These are phyloP conservation scores for Cryomyces minteri DNA, from an alignment of 495 filamentous ascomycete species.

Conservation along the genomic window DNA sequence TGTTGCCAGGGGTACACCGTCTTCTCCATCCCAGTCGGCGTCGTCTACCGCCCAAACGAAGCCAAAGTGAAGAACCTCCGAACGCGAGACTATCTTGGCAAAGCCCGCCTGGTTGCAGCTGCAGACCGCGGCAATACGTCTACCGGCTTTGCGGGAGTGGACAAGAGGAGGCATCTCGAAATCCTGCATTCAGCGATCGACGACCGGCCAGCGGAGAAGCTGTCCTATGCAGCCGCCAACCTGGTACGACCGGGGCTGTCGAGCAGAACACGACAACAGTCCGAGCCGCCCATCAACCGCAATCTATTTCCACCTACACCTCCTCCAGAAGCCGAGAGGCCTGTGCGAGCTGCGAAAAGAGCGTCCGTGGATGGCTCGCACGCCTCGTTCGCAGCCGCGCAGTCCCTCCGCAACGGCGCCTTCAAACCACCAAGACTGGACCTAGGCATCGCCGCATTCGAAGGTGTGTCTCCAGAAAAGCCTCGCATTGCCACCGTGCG, in stretches of 20 bases:
- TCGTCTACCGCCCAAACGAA: constrained; percentile 87
- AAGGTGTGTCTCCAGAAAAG: constrained; percentile 10
- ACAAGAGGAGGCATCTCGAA: constrained; percentile 36
- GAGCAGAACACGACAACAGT: constrained; percentile 62
- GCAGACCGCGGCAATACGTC: constrained; percentile 60
- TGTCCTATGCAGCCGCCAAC: constrained; percentile 81
- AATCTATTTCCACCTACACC: constrained; percentile 93
- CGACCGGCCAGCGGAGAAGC: constrained; percentile 56
- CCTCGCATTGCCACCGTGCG: constrained; percentile 16
- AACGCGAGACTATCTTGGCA: constrained; percentile 91
- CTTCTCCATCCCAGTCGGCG: constrained; percentile 96
- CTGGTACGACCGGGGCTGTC: constrained; percentile 69
- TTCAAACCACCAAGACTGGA: constrained; percentile 19
- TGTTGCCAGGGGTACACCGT: constrained; percentile 75
- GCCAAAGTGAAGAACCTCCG: constrained; percentile 98
- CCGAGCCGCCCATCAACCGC: constrained; percentile 66
- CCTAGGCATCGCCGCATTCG: constrained; percentile 21
- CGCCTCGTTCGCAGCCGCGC: neutral
- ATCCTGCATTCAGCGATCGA: constrained; percentile 33
- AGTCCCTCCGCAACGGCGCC: constrained; percentile 15
- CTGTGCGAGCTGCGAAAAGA: constrained; percentile 1
- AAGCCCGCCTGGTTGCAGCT: constrained; percentile 84
- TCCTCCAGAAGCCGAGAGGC: constrained; percentile 67
- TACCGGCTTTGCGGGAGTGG: constrained; percentile 56
- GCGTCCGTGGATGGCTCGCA: constrained; percentile 2